These are phyloP conservation scores for Cyberlindnera samutprakarnensis DNA, from an alignment of 805 yeast species.

Conservation along the genomic window DNA sequence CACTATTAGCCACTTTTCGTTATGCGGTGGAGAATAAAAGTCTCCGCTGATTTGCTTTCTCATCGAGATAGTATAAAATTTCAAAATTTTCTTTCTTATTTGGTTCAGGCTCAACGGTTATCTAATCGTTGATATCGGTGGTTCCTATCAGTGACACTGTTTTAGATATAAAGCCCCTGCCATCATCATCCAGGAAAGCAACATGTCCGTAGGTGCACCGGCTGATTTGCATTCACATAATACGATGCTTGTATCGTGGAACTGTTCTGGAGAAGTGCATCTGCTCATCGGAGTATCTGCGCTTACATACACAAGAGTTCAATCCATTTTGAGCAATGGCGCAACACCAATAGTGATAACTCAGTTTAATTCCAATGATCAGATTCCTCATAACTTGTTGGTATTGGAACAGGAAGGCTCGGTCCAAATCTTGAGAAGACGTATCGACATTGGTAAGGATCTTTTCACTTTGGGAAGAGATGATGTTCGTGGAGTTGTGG, in stretches of 20 bases:
- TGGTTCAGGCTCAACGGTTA: too few relatives aligned
- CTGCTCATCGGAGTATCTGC: conserved; percentile 48
- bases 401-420: conserved; percentile 21
- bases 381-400: conserved; percentile 22
- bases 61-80: background rate
- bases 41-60: background rate
- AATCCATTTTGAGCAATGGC: conserved; percentile 42
- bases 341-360: conserved; percentile 49
- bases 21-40: background rate
- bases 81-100: too few relatives aligned
- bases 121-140: too few relatives aligned
- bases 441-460: conserved; percentile 32
- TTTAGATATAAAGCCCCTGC: too few relatives aligned
- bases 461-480: conserved; percentile 52
- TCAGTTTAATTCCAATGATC: conserved; percentile 13
- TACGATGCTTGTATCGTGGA: conserved; percentile 1
- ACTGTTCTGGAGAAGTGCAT: conserved; percentile 45
- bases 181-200: too few relatives aligned
- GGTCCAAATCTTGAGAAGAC: conserved; percentile 24
- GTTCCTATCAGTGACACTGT: too few relatives aligned
- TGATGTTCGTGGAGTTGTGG: conserved; percentile 59
- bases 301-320: conserved; percentile 40
- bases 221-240: too few relatives aligned
- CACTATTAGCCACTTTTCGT: too few relatives aligned
- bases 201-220: too few relatives aligned